phyloP scores from a whole-genome alignment of 805 yeast species.

The Suhomyces faveliae region DNA sequence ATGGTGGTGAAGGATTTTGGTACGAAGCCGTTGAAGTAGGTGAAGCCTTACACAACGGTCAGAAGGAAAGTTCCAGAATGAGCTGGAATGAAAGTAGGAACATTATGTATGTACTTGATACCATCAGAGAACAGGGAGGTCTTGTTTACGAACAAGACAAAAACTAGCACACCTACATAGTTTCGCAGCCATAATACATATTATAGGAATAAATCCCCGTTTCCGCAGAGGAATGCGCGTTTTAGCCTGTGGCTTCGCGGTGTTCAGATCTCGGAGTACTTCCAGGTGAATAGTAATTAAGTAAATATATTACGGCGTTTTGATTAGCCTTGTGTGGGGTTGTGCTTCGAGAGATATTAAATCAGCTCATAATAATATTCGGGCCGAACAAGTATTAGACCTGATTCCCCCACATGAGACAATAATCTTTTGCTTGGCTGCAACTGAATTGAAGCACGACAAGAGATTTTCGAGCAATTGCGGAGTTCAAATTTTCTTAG shows the following conservation, averaged over 20 bases:
- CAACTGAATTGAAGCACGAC: background rate
- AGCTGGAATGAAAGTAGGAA: conserved; percentile 47
- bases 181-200: background rate
- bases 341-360: background rate
- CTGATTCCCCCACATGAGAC: background rate
- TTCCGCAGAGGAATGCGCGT: too few species aligned
- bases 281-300: too few species aligned
- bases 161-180: background rate
- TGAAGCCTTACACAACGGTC: conserved; percentile 40
- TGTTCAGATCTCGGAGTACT: too few species aligned
- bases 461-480: background rate
- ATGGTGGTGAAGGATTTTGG: conserved; percentile 48
- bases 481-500: background rate
- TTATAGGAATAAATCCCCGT: background rate
- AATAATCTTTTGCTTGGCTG: background rate
- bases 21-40: conserved; percentile 59
- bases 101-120: conserved; percentile 50
- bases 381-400: background rate
- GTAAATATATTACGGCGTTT: background rate
- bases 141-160: conserved; percentile 44
- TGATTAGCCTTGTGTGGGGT: background rate
- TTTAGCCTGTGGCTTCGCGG: too few species aligned
- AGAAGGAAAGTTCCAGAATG: conserved; percentile 31
- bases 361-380: background rate
- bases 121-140: conserved; percentile 42